These are phyloP conservation scores for Thuidium tamariscinum DNA, from an alignment of 225 moss, liverwort and hornwort genomes.

Conservation along the genomic window DNA sequence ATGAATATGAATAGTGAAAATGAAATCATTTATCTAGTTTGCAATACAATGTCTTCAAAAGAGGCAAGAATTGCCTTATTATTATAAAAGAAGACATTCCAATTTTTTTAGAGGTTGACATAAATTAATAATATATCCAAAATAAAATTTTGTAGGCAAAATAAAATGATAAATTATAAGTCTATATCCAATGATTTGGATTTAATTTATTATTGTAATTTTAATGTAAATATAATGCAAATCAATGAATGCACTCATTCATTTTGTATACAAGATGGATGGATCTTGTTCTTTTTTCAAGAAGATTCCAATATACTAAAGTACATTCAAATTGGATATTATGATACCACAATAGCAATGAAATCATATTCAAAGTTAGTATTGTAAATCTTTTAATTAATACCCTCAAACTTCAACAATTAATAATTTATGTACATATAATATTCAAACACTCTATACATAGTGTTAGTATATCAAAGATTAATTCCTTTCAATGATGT, in stretches of 20 bases:
- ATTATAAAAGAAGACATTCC: fast-evolving
- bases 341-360: not conserved
- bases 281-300: not conserved
- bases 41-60: too few species aligned
- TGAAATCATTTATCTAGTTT: too few species aligned
- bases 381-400: too few species aligned
- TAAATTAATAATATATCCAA: not conserved
- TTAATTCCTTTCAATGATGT: too few species aligned
- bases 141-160: fast-evolving
- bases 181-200: fast-evolving
- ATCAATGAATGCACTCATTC: not conserved
- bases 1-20: too few species aligned
- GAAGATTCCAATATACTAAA: not conserved
- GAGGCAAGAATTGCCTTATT: too few species aligned
- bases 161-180: not conserved
- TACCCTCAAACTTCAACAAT: too few species aligned
- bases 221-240: not conserved
- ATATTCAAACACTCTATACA: too few species aligned
- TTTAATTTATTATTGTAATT: not conserved
- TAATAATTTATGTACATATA: too few species aligned
- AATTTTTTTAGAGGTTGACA: not conserved
- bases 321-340: not conserved
- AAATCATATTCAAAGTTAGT: not conserved
- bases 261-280: not conserved
- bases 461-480: too few species aligned